Evolutionary conservation across 768 basidiomycete species (phyloP).

Genomic region (Podaxis sp.): DNA sequence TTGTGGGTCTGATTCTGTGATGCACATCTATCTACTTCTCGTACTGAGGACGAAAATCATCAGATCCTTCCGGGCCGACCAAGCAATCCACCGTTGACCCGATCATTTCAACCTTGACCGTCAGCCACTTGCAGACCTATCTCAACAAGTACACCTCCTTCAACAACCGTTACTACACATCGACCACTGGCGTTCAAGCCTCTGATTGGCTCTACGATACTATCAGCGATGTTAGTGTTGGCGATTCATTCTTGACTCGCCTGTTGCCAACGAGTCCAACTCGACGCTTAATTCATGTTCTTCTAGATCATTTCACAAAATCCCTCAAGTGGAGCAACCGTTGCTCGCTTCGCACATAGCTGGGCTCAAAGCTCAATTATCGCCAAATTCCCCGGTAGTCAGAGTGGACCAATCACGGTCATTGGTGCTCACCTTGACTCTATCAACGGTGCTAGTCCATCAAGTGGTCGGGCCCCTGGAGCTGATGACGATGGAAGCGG

Average conservation of each 20-base stretch:
- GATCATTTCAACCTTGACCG: conserved; percentile 23
- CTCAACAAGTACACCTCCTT: conserved; percentile 33
- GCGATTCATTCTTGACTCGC: neutral
- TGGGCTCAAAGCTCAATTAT: conserved; percentile 36
- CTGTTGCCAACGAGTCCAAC: neutral
- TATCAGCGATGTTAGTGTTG: conserved; percentile 22
- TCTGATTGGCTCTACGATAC: conserved; percentile 33
- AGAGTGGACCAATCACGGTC: conserved; percentile 30
- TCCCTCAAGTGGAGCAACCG: conserved; percentile 26
- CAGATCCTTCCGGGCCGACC: conserved; percentile 26
- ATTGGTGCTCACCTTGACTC: conserved; percentile 42
- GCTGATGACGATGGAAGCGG: conserved; percentile 50
- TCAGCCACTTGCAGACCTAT: conserved; percentile 28
- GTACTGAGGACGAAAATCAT: neutral
- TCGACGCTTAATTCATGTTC: neutral
- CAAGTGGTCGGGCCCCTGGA: conserved; percentile 42
- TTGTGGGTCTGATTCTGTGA: neutral
- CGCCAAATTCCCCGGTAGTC: conserved; percentile 32
- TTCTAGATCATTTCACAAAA: conserved; percentile 22
- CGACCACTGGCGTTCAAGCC: conserved; percentile 30
- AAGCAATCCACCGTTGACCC: conserved; percentile 25
- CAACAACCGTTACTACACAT: conserved; percentile 36
- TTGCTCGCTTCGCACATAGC: conserved; percentile 27
- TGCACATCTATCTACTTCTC: neutral
- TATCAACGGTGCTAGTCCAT: conserved; percentile 30